phyloP scores from a whole-genome alignment of 257 asterid species.

The Echium plantagineum region DNA sequence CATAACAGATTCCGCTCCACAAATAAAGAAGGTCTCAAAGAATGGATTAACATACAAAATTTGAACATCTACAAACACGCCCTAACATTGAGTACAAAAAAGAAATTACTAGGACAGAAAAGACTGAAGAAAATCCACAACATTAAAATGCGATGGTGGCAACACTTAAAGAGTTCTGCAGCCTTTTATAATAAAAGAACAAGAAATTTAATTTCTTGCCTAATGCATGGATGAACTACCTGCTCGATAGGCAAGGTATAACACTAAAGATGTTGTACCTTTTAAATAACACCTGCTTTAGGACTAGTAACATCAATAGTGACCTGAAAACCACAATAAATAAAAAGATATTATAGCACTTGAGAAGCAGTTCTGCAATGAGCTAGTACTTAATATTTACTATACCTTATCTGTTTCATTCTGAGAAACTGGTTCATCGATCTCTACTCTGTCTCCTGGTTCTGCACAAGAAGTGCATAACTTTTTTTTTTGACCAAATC shows the following conservation, averaged over 20 bases:
- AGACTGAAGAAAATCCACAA: not conserved
- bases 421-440: conserved; percentile 92
- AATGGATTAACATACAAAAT: too few species aligned
- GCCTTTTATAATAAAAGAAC: not conserved
- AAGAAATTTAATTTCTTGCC: not conserved
- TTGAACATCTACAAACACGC: not conserved
- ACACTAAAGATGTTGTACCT: conserved; percentile 34
- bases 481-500: too few species aligned
- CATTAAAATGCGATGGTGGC: not conserved
- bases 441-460: conserved; percentile 81
- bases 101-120: not conserved
- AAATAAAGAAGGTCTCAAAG: too few species aligned
- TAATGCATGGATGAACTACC: conserved; percentile 11
- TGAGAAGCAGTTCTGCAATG: not conserved
- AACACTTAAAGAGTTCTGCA: too few species aligned
- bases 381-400: not conserved
- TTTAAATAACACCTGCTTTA: conserved; percentile 88
- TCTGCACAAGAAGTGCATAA: conserved; percentile 28
- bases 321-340: conserved; percentile 43
- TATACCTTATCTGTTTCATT: conserved; percentile 95
- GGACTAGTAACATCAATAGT: conserved; percentile 97
- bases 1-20: not conserved
- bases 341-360: conserved; percentile 5
- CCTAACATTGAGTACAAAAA: not conserved
- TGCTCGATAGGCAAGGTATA: not conserved